Percentiles rank a stretch among this genome's conserved stretches.
Evolutionary conservation across 1,284 basidiomycete genomes (phyloP).

Genomic region (Puccinia brachypodii): DNA sequence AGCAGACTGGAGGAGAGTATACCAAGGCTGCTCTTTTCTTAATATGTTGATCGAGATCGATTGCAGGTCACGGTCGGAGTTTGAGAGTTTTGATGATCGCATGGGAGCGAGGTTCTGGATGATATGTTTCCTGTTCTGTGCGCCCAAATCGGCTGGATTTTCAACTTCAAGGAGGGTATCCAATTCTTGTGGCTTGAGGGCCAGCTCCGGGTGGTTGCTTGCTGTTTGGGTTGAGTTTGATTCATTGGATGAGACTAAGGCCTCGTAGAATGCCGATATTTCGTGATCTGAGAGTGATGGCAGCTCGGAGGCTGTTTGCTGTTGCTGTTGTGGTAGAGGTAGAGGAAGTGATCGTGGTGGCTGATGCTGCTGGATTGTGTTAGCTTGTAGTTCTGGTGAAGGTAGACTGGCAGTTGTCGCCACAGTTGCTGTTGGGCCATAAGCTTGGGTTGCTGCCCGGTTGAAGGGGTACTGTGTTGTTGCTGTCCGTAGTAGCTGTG

Average conservation of each 20-base stretch:
- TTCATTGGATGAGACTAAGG: constrained; percentile 14
- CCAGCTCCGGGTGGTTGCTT: background rate
- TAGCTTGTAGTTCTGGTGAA: background rate
- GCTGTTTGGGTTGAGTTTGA: background rate
- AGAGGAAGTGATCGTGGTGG: background rate
- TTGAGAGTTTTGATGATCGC: background rate
- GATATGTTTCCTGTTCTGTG: constrained; percentile 1
- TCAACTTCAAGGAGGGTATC: background rate
- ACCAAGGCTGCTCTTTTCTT: constrained; percentile 17
- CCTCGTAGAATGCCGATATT: constrained; percentile 24
- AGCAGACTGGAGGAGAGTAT: constrained; percentile 30
- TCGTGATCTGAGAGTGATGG: background rate
- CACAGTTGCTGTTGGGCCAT: background rate
- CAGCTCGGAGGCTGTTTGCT: background rate
- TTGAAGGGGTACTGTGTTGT: background rate
- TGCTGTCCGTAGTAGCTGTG: background rate
- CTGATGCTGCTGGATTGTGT: background rate
- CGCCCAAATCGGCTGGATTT: background rate
- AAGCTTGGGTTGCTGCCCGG: too few species aligned
- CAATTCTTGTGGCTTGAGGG: constrained; percentile 8
- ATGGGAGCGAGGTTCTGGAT: constrained; percentile 14
- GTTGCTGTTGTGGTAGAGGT: background rate
- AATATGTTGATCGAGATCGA: constrained; percentile 1
- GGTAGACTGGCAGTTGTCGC: background rate
- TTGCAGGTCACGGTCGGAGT: background rate